Evolutionary conservation across 2,329 filamentous ascomycete species (phyloP).

Genomic region (Triangularia setosa): DNA sequence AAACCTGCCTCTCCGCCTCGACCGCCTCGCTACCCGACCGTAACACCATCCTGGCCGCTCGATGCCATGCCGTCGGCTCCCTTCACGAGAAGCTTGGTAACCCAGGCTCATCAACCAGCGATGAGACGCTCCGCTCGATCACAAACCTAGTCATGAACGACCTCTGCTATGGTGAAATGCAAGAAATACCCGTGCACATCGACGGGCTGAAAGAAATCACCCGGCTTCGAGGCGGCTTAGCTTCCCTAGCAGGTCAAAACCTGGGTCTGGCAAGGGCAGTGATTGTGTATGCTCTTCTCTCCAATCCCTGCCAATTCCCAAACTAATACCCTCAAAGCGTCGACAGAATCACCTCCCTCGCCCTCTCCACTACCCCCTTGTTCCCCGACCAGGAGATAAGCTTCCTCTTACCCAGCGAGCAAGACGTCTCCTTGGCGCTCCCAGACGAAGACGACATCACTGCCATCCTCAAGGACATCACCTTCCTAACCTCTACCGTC

Average conservation of each 20-base stretch:
- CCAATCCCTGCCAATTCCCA: too few species aligned
- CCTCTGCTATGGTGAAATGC: constrained; percentile 13
- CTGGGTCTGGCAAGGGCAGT: constrained; percentile 9
- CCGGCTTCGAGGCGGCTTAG: constrained; percentile 1
- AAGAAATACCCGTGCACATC: constrained; percentile 7
- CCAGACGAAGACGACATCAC: background rate
- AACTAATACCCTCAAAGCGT: too few species aligned
- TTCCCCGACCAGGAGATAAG: background rate
- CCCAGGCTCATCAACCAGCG: background rate
- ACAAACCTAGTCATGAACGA: constrained; percentile 15
- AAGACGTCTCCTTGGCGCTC: background rate
- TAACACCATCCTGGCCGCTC: background rate
- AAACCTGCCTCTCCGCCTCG: constrained; percentile 1
- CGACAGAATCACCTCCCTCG: constrained; percentile 6
- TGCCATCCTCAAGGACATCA: constrained; percentile 15
- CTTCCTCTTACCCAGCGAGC: background rate
- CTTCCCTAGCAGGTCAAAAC: background rate
- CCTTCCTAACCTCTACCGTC: constrained; percentile 15
- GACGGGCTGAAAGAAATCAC: constrained; percentile 8
- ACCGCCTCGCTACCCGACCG: background rate
- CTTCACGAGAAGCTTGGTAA: constrained; percentile 7
- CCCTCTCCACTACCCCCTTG: constrained; percentile 3
- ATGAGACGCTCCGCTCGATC: constrained; percentile 12
- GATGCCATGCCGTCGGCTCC: constrained; percentile 2
- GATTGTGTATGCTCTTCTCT: constrained; percentile 12